These are phyloP conservation scores for Apiospora aurea DNA, from an alignment of 2,329 filamentous ascomycete species.

Conservation along the genomic window DNA sequence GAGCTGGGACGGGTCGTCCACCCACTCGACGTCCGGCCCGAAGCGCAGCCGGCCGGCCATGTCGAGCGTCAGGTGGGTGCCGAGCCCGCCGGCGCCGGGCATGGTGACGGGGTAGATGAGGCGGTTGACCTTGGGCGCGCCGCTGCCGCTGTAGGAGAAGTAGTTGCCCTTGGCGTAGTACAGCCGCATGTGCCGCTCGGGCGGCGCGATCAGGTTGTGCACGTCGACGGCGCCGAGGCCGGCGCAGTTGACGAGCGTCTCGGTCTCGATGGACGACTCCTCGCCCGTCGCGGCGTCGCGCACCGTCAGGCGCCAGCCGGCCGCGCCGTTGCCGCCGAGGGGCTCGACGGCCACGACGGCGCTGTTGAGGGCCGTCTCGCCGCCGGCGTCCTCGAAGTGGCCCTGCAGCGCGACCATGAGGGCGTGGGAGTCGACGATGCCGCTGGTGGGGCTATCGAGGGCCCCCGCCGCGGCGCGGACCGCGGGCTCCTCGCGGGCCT, in stretches of 20 bases:
- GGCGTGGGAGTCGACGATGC: constrained; percentile 87
- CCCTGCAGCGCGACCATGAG: constrained; percentile 84
- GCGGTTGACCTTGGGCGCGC: constrained; percentile 68
- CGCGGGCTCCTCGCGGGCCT: constrained; percentile 71
- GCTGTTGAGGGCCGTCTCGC: constrained; percentile 74
- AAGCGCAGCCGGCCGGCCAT: constrained; percentile 85
- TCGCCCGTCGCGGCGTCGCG: constrained; percentile 55
- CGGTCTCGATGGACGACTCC: constrained; percentile 69
- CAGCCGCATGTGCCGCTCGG: constrained; percentile 61
- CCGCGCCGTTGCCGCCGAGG: constrained; percentile 51
- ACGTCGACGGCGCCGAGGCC: constrained; percentile 79
- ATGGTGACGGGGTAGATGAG: constrained; percentile 89
- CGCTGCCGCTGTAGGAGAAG: constrained; percentile 77
- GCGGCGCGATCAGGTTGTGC: constrained; percentile 81
- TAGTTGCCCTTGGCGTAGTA: constrained; percentile 96
- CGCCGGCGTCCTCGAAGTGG: constrained; percentile 78
- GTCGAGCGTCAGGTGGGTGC: constrained; percentile 93
- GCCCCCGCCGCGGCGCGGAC: constrained; percentile 76
- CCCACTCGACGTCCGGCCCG: constrained; percentile 96
- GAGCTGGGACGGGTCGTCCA: constrained; percentile 74
- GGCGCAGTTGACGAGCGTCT: constrained; percentile 84
- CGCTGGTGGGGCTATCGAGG: constrained; percentile 85
- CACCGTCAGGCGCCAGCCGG: constrained; percentile 74
- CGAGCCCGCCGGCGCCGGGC: constrained; percentile 82
- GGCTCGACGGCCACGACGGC: constrained; percentile 67